Evolutionary conservation across 2,329 filamentous ascomycete genomes (phyloP).

Genomic region (Fusarium chaquense): DNA sequence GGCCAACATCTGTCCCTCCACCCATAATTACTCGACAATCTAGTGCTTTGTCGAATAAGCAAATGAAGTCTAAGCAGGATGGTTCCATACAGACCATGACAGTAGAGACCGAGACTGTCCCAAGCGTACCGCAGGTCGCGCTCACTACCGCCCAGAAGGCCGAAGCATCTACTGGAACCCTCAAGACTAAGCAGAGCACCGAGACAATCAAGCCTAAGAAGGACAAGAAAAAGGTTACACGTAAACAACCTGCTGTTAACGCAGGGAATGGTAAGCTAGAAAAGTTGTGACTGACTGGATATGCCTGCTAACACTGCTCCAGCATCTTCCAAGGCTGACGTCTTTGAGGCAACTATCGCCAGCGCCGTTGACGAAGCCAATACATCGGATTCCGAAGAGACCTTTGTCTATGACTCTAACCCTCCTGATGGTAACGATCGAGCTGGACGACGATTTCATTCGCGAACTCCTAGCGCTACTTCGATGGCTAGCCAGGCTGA

Average conservation of each 20-base stretch:
- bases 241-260: constrained; percentile 79
- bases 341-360: constrained; percentile 97
- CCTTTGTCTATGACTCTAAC: constrained; percentile 99
- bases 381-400: constrained; percentile 97
- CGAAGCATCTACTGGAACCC: constrained; percentile 74
- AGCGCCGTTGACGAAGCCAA: constrained; percentile 96
- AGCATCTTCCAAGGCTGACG: constrained; percentile 83
- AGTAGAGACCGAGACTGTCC: constrained; percentile 96
- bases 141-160: constrained; percentile 74
- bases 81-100: constrained; percentile 92
- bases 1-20: constrained; percentile 63
- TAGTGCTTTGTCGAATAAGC: constrained; percentile 71
- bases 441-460: constrained; percentile 81
- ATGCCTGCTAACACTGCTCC: constrained; percentile 22
- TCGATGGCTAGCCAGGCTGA: constrained; percentile 82
- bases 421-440: constrained; percentile 76
- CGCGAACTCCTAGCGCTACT: constrained; percentile 92
- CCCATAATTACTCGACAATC: constrained; percentile 73
- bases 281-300: constrained; percentile 28
- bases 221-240: constrained; percentile 83
- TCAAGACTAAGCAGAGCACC: constrained; percentile 89
- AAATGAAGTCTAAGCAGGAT: constrained; percentile 78
- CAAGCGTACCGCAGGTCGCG: constrained; percentile 86
- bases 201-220: constrained; percentile 96
- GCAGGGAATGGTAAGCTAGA: constrained; percentile 73